A percentile compares a stretch with the other conserved stretches of the same genome.
Evolutionary conservation across 1,284 basidiomycete genomes (phyloP).

Genomic region (Ustilago sp.): DNA sequence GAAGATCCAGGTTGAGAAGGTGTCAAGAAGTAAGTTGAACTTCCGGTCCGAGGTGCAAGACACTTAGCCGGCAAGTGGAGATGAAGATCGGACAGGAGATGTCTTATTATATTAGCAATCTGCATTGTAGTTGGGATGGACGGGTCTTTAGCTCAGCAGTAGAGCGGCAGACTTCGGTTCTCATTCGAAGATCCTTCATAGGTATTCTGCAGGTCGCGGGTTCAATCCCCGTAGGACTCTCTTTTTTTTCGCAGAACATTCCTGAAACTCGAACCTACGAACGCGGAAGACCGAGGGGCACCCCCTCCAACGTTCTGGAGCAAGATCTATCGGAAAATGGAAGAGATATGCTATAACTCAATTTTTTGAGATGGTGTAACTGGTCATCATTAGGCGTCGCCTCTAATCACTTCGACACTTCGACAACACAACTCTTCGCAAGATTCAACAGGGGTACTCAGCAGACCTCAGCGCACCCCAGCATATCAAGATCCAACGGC

Average conservation of each 20-base stretch:
- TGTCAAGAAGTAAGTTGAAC: background rate
- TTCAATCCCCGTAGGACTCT: constrained; percentile 58
- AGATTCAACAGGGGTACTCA: too few relatives aligned
- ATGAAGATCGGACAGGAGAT: accelerated
- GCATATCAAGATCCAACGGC: too few relatives aligned
- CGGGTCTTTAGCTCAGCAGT: constrained; percentile 56
- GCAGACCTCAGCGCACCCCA: too few relatives aligned
- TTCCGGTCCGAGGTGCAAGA: background rate
- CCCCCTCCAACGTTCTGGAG: too few relatives aligned
- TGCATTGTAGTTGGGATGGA: background rate
- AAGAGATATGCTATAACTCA: too few relatives aligned
- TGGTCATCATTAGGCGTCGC: too few relatives aligned
- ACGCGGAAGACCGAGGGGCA: too few relatives aligned
- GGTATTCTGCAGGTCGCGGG: constrained; percentile 56
- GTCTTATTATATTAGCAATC: background rate
- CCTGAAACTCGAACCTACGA: too few relatives aligned
- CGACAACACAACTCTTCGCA: too few relatives aligned
- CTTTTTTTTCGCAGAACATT: background rate
- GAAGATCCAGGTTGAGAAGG: background rate
- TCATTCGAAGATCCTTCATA: constrained; percentile 1
- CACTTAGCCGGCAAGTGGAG: background rate
- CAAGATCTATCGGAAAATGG: too few relatives aligned
- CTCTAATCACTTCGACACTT: too few relatives aligned
- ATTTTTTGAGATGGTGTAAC: too few relatives aligned
- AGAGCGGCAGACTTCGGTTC: constrained; percentile 57